Evolutionary conservation across 768 basidiomycete genomes (phyloP), one percentile per base, ranked within the genome.

Genomic region (Rhodotorula sphaerocarpa): DNA sequence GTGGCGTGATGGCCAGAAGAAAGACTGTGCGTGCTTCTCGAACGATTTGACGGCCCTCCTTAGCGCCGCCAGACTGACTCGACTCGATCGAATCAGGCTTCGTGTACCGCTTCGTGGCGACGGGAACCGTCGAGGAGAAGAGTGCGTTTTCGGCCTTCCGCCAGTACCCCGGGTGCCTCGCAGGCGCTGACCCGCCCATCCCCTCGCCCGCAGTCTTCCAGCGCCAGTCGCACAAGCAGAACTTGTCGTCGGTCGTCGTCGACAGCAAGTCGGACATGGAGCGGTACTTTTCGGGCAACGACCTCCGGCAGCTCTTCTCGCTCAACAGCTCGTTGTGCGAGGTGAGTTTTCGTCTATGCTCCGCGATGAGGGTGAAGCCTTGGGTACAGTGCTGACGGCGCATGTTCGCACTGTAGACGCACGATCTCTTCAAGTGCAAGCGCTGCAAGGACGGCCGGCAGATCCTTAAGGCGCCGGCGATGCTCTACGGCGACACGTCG

Each of bases 1-100:
- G 14, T 99, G 93, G 93, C 87, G 93, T 77, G 93, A 99, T 73
- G 93, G 93, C 0, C 93, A 97, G 75, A 99, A 95, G 83, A 97
- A 97, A 82, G 92, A 95, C 77, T 99, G 93, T 91, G 72, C 56
- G 87, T 73, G 28, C 23, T 34, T 20, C 34, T 21, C 18, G n/a
- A n/a, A n/a, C n/a, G n/a, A n/a, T n/a, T n/a, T n/a, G n/a, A n/a
- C n/a, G n/a, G n/a, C n/a, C n/a, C n/a, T n/a, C n/a, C n/a, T 25
- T 25, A 11, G 6, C 10, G 14, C 18, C 16, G 1, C 23, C 39
- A 25, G 11, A 27, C 23, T 27, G 39, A 41, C 56, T 39, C 10
- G 23, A 46, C 50, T 59, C n/a, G 33, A 5, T 25, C 1, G 7
- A 51, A 0, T 6, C 53, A 93, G 90, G 90, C 72, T 99, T 99